Conservation (phyloP, 2,329 filamentous ascomycete species). For the Diaporthe ilicicola region DNA sequence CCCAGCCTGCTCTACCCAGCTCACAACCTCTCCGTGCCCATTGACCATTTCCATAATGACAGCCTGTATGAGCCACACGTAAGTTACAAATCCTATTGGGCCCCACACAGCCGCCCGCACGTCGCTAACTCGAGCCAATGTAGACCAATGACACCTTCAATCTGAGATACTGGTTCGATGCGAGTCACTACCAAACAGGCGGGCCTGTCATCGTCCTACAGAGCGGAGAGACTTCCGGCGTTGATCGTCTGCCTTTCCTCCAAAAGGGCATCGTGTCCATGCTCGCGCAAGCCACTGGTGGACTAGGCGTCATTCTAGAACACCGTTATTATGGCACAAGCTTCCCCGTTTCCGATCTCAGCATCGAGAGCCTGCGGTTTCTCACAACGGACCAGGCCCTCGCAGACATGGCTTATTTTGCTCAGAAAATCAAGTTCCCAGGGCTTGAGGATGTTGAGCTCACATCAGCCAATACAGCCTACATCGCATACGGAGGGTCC, state of each 20-base stretch:
- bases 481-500: constrained; percentile 83
- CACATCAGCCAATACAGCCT: constrained; percentile 71
- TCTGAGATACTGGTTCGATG: constrained; percentile 86
- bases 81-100: neutral
- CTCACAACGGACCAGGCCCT: constrained; percentile 84
- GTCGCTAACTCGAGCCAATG: neutral
- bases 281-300: constrained; percentile 74
- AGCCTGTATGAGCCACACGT: constrained; percentile 78
- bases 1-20: constrained; percentile 45
- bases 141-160: constrained; percentile 68
- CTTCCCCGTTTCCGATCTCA: constrained; percentile 72
- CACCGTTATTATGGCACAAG: constrained; percentile 88
- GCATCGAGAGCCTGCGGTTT: constrained; percentile 77
- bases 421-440: constrained; percentile 73
- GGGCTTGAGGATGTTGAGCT: constrained; percentile 74
- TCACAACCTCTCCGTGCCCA: constrained; percentile 56
- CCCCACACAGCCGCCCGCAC: neutral
- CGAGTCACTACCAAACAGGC: constrained; percentile 76
- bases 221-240: constrained; percentile 73
- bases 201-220: constrained; percentile 84
- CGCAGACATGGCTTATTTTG: constrained; percentile 85
- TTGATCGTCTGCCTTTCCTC: constrained; percentile 72
- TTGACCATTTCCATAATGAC: constrained; percentile 88
- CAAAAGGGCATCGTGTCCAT: constrained; percentile 81
- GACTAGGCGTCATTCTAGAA: constrained; percentile 83